These are phyloP conservation scores for Lepiota venenata DNA, from an alignment of 768 basidiomycete genomes.

Conservation along the genomic window DNA sequence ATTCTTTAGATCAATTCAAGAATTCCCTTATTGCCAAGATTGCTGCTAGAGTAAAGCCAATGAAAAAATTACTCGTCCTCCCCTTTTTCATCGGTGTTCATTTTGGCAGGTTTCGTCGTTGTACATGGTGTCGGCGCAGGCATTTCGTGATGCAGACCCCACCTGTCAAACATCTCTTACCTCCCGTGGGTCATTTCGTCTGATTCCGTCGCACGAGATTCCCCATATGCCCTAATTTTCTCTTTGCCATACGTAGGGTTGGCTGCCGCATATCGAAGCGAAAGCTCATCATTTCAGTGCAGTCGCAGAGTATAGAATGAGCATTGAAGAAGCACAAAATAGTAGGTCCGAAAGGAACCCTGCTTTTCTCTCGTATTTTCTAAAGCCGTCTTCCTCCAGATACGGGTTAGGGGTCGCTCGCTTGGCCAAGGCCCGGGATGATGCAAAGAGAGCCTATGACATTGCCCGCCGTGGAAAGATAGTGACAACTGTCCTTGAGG, in stretches of 20 bases:
- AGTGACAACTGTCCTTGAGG: constrained; percentile 62
- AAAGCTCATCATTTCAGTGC: constrained; percentile 86
- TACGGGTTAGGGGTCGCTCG: constrained; percentile 89
- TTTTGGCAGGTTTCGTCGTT: constrained; percentile 8
- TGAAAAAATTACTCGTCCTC: background rate
- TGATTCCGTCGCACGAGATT: background rate
- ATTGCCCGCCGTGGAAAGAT: constrained; percentile 62
- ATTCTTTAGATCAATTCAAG: constrained; percentile 57
- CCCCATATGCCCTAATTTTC: background rate
- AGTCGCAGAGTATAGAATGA: constrained; percentile 85
- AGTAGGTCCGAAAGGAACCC: constrained; percentile 46
- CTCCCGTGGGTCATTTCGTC: constrained; percentile 40
- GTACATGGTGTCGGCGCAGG: background rate
- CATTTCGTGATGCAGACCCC: constrained; percentile 42
- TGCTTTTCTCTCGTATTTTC: background rate
- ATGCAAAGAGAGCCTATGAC: constrained; percentile 70
- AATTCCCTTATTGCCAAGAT: constrained; percentile 83
- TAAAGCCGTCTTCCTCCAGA: constrained; percentile 34
- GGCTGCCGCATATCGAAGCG: constrained; percentile 77
- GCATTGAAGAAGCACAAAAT: constrained; percentile 81
- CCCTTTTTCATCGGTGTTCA: background rate
- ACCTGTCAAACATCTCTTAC: constrained; percentile 44
- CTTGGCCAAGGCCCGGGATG: constrained; percentile 59
- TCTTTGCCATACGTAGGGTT: constrained; percentile 48
- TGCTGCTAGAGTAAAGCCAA: constrained; percentile 56